Evolutionary conservation across 768 basidiomycete species (phyloP).

Genomic region (Stropharia rugosoannulata): DNA sequence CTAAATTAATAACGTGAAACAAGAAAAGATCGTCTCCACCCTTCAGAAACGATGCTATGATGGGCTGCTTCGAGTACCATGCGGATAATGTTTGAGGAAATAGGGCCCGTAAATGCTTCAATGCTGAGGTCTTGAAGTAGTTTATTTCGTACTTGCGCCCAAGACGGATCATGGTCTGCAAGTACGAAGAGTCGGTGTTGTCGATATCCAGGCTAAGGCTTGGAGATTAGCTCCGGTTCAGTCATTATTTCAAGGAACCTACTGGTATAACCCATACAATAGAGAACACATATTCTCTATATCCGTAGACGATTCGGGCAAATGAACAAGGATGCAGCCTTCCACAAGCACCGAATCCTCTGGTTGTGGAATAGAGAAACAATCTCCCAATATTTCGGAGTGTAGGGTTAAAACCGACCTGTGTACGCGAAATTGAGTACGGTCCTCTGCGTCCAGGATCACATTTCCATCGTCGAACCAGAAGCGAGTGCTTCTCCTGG

Average conservation of each 20-base stretch:
- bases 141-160: neutral
- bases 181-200: neutral
- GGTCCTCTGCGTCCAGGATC: constrained; percentile 11
- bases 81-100: neutral
- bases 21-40: neutral
- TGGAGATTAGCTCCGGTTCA: neutral
- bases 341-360: neutral
- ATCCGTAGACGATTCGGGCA: neutral
- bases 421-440: constrained; percentile 17
- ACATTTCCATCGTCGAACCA: constrained; percentile 21
- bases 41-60: too few relatives aligned
- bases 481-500: neutral
- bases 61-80: neutral
- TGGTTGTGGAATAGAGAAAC: neutral
- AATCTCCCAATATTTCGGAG: constrained; percentile 13
- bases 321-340: neutral
- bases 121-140: neutral
- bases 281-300: neutral
- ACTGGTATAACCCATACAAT: neutral
- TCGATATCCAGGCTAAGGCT: neutral
- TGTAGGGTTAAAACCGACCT: constrained; percentile 6
- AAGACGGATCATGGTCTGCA: neutral
- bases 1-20: neutral
- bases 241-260: neutral
- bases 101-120: neutral